phyloP scores from a whole-genome alignment of 352 stramenopile species.

The Pythium phragmitis region DNA sequence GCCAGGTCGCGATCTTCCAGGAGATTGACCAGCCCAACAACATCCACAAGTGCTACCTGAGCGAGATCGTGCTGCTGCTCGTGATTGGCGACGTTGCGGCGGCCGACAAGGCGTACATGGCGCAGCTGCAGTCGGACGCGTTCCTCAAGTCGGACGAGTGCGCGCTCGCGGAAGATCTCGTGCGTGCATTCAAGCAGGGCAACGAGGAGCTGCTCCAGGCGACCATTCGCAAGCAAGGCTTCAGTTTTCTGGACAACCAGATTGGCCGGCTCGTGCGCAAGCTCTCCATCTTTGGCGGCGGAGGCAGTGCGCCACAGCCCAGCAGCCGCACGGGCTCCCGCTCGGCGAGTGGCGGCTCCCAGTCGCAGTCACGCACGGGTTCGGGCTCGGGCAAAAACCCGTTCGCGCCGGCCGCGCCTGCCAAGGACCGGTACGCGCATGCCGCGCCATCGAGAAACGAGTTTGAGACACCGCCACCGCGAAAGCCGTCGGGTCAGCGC shows the following conservation, averaged over 20 bases:
- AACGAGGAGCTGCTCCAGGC: constrained; percentile 73
- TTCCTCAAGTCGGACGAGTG: constrained; percentile 79
- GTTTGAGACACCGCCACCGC: constrained; percentile 6
- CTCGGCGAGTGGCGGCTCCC: constrained; percentile 13
- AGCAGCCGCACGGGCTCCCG: constrained; percentile 33
- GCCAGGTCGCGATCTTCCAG: constrained; percentile 53
- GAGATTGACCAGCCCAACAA: constrained; percentile 68
- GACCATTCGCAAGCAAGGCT: constrained; percentile 71
- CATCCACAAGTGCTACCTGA: constrained; percentile 74
- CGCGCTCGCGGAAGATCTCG: constrained; percentile 69
- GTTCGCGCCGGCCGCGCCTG: constrained; percentile 32
- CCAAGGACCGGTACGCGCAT: constrained; percentile 25
- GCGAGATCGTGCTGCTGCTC: constrained; percentile 62
- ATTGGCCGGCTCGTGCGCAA: constrained; percentile 68
- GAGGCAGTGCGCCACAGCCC: constrained; percentile 7
- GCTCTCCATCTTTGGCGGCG: constrained; percentile 55
- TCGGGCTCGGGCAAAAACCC: constrained; percentile 28
- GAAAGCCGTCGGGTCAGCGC: not conserved
- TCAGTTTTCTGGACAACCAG: constrained; percentile 79
- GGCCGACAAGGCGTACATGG: constrained; percentile 73
- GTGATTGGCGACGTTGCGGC: constrained; percentile 63
- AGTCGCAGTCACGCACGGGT: constrained; percentile 26
- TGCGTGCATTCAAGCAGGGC: constrained; percentile 74
- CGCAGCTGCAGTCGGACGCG: constrained; percentile 72
- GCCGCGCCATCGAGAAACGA: constrained; percentile 15